These are phyloP conservation scores for Mimosa bimucronata DNA, from an alignment of 306 rosid genomes.

Conservation along the genomic window DNA sequence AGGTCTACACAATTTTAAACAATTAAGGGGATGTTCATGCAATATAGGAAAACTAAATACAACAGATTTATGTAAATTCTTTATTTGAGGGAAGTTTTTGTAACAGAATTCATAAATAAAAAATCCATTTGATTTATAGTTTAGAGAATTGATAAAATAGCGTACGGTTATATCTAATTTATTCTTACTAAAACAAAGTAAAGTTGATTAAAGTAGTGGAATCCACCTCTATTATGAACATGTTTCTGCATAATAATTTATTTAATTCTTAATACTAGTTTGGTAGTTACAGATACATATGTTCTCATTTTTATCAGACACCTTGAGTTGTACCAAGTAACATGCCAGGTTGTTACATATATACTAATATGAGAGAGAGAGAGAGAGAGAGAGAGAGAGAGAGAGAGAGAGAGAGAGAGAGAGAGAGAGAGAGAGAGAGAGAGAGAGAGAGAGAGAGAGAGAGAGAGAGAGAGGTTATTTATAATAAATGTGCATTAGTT, in stretches of 20 bases:
- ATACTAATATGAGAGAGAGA: neutral
- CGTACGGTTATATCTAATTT: neutral
- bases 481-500: no score
- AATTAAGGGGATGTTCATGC: no score
- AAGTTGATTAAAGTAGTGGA: neutral
- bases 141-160: neutral
- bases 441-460: conserved; percentile 15
- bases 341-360: neutral
- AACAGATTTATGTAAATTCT: no score
- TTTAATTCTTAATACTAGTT: neutral
- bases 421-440: conserved; percentile 4
- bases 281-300: neutral
- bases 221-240: neutral
- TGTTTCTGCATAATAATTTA: neutral
- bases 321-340: conserved; percentile 34
- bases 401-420: conserved; percentile 6
- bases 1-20: no score
- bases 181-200: neutral
- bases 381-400: conserved; percentile 3
- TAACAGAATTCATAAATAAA: no score
- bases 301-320: neutral
- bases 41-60: no score
- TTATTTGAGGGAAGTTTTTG: no score
- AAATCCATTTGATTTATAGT: neutral
- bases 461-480: neutral